phyloP scores from a whole-genome alignment of 2,329 filamentous ascomycete genomes.

The Aspergillus uvarum region DNA sequence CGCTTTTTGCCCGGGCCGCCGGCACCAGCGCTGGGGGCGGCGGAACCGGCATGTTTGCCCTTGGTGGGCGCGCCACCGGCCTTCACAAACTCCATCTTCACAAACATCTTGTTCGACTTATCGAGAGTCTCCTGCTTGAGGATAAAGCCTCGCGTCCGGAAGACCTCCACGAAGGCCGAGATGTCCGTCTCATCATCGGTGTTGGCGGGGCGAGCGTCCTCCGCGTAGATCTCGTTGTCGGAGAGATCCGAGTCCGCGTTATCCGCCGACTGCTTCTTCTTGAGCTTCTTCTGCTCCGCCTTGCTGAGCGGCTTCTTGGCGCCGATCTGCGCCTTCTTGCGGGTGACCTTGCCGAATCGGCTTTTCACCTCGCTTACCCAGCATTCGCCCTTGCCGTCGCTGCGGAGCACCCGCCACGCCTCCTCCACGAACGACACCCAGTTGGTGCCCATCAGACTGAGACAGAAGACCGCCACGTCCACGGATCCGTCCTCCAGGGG shows the following conservation, averaged over 20 bases:
- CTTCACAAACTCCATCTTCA: constrained; percentile 94
- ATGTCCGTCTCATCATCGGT: constrained; percentile 78
- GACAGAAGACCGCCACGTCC: constrained; percentile 90
- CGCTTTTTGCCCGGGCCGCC: constrained; percentile 45
- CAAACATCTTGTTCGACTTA: constrained; percentile 95
- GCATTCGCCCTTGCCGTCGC: constrained; percentile 79
- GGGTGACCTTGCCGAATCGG: constrained; percentile 68
- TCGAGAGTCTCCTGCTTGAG: constrained; percentile 73
- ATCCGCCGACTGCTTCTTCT: constrained; percentile 49
- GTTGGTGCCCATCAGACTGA: constrained; percentile 98
- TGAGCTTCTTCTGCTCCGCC: constrained; percentile 45
- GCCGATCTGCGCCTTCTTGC: constrained; percentile 44
- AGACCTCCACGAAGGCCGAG: constrained; percentile 78
- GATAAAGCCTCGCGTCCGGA: constrained; percentile 79
- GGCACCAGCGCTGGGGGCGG: constrained; percentile 29
- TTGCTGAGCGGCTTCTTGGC: constrained; percentile 42
- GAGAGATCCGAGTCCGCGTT: constrained; percentile 44
- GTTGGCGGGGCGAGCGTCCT: constrained; percentile 52
- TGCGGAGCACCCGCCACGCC: constrained; percentile 84
- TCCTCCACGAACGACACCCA: constrained; percentile 97
- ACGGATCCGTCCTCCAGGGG: constrained; percentile 72
- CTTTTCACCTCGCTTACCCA: constrained; percentile 98
- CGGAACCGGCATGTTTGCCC: constrained; percentile 64
- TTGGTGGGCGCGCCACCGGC: constrained; percentile 65
- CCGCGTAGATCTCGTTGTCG: constrained; percentile 55